Evolutionary conservation across 225 moss, liverwort and hornwort species (phyloP).

Genomic region (Physcomitrium patens): DNA sequence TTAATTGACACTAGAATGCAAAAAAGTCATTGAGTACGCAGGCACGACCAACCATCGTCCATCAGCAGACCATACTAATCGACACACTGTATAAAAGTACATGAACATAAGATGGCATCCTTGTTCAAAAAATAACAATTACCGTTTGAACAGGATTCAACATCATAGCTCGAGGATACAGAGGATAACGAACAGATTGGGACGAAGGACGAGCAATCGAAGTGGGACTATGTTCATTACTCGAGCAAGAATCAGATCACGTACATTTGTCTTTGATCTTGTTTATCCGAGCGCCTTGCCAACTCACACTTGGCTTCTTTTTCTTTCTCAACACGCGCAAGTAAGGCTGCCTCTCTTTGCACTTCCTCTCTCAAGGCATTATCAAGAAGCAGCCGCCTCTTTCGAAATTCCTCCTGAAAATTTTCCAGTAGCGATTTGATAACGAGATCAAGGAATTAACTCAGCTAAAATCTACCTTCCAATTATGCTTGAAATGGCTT

Average conservation of each 20-base stretch:
- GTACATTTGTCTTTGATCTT: constrained; percentile 87
- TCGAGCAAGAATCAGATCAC: constrained; percentile 12
- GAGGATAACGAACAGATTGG: neutral
- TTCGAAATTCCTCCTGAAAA: constrained; percentile 77
- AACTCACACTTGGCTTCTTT: constrained; percentile 71
- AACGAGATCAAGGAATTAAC: constrained; percentile 15
- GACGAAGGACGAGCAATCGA: neutral
- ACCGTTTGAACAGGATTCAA: constrained; percentile 18
- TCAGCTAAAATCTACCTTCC: neutral
- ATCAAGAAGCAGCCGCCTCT: constrained; percentile 61
- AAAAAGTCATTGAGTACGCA: neutral
- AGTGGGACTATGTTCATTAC: neutral
- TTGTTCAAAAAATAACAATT: neutral
- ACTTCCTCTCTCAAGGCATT: constrained; percentile 68
- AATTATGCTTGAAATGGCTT: constrained; percentile 6
- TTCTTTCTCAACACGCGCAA: constrained; percentile 68
- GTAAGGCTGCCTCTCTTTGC: constrained; percentile 56
- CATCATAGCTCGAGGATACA: neutral
- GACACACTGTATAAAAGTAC: neutral
- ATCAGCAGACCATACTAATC: constrained; percentile 14
- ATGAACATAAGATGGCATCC: neutral
- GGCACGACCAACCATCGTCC: neutral
- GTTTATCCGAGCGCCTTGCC: constrained; percentile 83
- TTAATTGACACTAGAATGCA: constrained; percentile 2
- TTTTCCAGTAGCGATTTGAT: constrained; percentile 12